Conservation (phyloP, 202 grass and related monocot species). For the Eragrostis tef region DNA sequence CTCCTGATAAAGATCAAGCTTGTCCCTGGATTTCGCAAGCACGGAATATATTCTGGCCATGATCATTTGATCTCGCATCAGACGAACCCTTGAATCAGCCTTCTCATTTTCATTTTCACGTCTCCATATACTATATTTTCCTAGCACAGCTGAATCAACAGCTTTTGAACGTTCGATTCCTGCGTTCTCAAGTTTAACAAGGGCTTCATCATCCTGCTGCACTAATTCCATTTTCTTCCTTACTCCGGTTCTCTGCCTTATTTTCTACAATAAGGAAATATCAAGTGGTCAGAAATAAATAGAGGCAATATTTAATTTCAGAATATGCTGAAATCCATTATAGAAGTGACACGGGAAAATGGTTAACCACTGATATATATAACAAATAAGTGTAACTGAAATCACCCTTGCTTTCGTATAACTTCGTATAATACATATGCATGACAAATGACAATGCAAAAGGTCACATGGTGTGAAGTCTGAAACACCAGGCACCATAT, state of each 20-base stretch:
- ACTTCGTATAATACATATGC: too few species aligned
- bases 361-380: not conserved
- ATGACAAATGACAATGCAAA: constrained; percentile 7
- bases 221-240: constrained; percentile 47
- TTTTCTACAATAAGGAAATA: constrained; percentile 53
- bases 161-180: constrained; percentile 64
- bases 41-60: constrained; percentile 78
- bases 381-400: constrained; percentile 16
- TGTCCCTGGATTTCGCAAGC: constrained; percentile 73
- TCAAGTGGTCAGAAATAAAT: constrained; percentile 14
- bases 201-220: constrained; percentile 67
- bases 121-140: constrained; percentile 83
- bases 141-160: constrained; percentile 69
- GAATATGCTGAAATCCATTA: not conserved
- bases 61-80: constrained; percentile 78
- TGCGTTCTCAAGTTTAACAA: constrained; percentile 77
- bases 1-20: constrained; percentile 72
- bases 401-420: constrained; percentile 2
- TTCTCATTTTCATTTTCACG: constrained; percentile 75
- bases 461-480: not conserved
- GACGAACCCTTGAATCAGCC: constrained; percentile 59
- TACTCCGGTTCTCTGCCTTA: constrained; percentile 47
- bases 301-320: constrained; percentile 23
- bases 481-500: constrained; percentile 9
- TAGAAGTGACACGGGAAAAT: constrained; percentile 3